phyloP scores from a whole-genome alignment of 345 rosid genomes.

The Gynandropsis gynandra region DNA sequence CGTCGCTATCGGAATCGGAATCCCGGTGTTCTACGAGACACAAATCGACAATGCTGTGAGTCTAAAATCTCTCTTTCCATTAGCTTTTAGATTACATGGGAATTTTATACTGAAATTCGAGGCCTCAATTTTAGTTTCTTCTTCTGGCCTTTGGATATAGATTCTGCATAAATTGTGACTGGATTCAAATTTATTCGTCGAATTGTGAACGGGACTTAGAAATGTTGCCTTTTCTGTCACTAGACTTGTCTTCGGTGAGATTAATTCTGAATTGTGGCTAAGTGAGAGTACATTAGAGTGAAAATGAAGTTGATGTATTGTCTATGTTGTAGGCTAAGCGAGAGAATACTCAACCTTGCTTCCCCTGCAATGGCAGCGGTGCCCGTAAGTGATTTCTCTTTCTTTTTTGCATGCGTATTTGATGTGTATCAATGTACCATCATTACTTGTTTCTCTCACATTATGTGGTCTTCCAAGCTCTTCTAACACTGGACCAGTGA shows the following conservation, averaged over 20 bases:
- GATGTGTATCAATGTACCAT: not conserved
- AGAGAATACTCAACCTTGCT: conserved; percentile 89
- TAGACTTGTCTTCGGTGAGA: no score
- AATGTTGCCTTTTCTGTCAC: not conserved
- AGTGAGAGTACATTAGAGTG: not conserved
- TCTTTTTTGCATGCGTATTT: not conserved
- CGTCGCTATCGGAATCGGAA: conserved; percentile 73
- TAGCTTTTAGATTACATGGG: not conserved
- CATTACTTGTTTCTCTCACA: no score
- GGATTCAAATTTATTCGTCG: not conserved
- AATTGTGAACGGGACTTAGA: not conserved
- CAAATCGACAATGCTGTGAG: conserved; percentile 86
- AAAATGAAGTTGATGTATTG: not conserved
- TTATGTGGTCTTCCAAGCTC: not conserved
- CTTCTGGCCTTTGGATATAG: no score
- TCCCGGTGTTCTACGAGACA: conserved; percentile 74
- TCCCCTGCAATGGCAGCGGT: conserved; percentile 87
- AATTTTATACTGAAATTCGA: not conserved
- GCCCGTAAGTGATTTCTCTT: conserved; percentile 56
- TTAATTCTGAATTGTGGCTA: no score
- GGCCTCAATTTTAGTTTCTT: not conserved
- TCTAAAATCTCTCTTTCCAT: not conserved
- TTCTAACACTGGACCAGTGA: not conserved
- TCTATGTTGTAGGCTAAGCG: conserved; percentile 52
- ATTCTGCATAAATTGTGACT: not conserved